Evolutionary conservation across 2,329 filamentous ascomycete species (phyloP), one percentile per base, ranked within the genome.

Genomic region (Paracoccidioides brasiliensis): DNA sequence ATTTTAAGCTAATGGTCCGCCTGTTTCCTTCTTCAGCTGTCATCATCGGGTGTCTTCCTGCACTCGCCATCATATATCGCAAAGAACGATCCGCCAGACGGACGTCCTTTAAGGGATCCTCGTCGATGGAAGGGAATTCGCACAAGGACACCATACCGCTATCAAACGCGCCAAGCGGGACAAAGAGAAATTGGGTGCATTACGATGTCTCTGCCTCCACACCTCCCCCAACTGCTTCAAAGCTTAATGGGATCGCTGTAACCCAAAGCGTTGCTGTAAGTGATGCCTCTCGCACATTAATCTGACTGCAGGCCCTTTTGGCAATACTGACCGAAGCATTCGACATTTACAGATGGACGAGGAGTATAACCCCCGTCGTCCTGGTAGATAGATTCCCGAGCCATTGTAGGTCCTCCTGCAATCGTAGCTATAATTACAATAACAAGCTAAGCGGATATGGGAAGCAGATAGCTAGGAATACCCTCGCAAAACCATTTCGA

Each of bases 41-140:
- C 33, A 55, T 55, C 42, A 43, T 55, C 37, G 53, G 53, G 22
- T 55, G 53, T 30, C 42, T 55, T 30, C 44, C 53, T 40, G 42
- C 44, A 3, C 28, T 55, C 9, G 53, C 53, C 14, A 46, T 55
- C 33, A 55, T 55, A 35, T 55, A 49, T 45, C 53, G 53, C 12
- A 33, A 48, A 46, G 44, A 55, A 22, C 42, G 37, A 48, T 15
- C 30, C 33, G 37, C 53, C 15, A 33, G 42, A 22, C 53, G 53
- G 22, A 40, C 42, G n/a, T 55, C 49, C 28, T 30, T 28, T 15
- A 35, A 12, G 28, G 53, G 32, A 48, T 46, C 49, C 41, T 35
- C 53, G 4, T 55, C 53, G 4, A 40, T 40, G 41, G 42, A 45
- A 38, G 14, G 42, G n/a, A 4, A 50, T 3, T 14, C 4, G 5